A percentile compares a stretch with the other conserved stretches of the same genome.
phyloP scores from a whole-genome alignment of 805 yeast species.

The Vanderwaltozyma verrucispora region DNA sequence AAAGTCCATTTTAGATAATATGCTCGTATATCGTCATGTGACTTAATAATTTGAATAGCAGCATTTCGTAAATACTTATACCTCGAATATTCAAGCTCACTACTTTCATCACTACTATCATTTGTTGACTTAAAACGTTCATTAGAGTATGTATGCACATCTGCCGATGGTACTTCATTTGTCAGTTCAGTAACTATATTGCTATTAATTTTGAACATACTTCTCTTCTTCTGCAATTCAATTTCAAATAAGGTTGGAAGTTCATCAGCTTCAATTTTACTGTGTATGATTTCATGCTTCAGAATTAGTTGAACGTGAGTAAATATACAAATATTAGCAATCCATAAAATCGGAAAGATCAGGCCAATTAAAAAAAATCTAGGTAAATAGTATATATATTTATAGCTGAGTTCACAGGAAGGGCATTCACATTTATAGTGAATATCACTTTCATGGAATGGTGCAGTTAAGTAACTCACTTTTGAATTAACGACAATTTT shows the following conservation, averaged over 20 bases:
- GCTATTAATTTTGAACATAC: background rate
- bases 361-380: slow-evolving; percentile 17
- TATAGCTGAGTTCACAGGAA: slow-evolving; percentile 11
- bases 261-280: slow-evolving; percentile 15
- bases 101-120: background rate
- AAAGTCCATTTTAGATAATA: slow-evolving; percentile 11
- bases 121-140: background rate
- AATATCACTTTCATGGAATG: background rate
- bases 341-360: slow-evolving; percentile 17
- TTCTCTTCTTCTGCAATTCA: slow-evolving; percentile 4
- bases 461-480: background rate
- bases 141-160: too few relatives aligned
- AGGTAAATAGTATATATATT: slow-evolving; percentile 3
- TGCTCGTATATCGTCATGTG: slow-evolving; percentile 11
- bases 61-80: slow-evolving; percentile 5
- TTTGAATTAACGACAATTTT: too few relatives aligned
- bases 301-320: slow-evolving; percentile 13
- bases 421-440: slow-evolving; percentile 16
- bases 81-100: slow-evolving; percentile 1
- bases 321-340: slow-evolving; percentile 10
- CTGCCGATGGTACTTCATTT: too few relatives aligned
- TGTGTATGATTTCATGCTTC: slow-evolving; percentile 16
- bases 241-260: slow-evolving; percentile 22
- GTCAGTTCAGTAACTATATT: background rate
- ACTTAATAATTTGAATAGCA: slow-evolving; percentile 9